Evolutionary conservation across 2,329 filamentous ascomycete species (phyloP).

Genomic region (Arachnopeziza araneosa): DNA sequence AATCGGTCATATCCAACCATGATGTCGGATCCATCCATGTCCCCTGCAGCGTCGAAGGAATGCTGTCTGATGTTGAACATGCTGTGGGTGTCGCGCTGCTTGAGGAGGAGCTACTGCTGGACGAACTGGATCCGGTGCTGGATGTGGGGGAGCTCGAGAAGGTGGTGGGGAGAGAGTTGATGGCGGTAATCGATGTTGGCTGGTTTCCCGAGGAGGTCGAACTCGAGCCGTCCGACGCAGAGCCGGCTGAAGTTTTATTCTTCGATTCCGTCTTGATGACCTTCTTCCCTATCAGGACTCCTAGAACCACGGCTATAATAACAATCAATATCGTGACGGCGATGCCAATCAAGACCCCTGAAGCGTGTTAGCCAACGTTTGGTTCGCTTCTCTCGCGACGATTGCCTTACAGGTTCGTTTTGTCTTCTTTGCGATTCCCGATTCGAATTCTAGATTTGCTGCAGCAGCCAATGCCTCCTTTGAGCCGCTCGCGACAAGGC

Average conservation of each 20-base stretch:
- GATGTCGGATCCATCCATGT: constrained; percentile 82
- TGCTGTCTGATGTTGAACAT: not conserved
- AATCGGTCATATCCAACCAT: constrained; percentile 84
- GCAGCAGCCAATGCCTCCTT: not conserved
- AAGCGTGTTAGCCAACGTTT: not conserved
- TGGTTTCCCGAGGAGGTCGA: not conserved
- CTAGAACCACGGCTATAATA: not conserved
- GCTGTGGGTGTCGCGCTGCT: not conserved
- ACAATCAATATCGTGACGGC: not conserved
- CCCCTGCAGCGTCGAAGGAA: not conserved
- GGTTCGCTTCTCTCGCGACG: not conserved
- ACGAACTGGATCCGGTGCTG: not conserved
- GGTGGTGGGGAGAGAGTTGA: not conserved
- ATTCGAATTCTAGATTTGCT: not conserved
- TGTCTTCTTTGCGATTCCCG: not conserved
- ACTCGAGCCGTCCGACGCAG: not conserved
- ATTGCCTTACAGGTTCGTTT: not conserved
- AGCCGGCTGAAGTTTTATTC: not conserved
- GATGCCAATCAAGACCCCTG: not conserved
- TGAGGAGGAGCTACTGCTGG: not conserved
- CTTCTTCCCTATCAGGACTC: not conserved
- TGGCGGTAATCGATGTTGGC: not conserved
- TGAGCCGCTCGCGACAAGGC: not conserved
- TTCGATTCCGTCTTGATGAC: not conserved
- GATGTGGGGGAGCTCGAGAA: not conserved